Percentiles rank a stretch among this genome's conserved stretches.
Conservation (phyloP, 1,284 basidiomycete genomes). For the Boletus holoroseus region DNA sequence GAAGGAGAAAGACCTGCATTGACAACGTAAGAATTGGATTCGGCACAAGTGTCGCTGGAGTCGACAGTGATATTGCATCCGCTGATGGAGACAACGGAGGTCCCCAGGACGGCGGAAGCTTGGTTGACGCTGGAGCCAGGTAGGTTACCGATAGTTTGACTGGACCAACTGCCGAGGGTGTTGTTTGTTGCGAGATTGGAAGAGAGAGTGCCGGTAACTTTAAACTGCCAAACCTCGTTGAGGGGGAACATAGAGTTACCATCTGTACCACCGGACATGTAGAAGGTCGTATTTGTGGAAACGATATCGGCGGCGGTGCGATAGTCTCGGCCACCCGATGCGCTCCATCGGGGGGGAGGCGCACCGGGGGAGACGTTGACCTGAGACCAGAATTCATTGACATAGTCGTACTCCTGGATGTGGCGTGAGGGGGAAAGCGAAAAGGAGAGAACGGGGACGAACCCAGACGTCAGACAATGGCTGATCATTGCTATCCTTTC, state of each 20-base stretch:
- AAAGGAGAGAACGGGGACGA: conserved; percentile 18
- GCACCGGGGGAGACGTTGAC: conserved; percentile 47
- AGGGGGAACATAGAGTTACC: conserved; percentile 42
- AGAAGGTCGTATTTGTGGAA: conserved; percentile 59
- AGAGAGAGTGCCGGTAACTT: conserved; percentile 62
- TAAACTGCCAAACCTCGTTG: conserved; percentile 63
- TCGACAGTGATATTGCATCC: conserved; percentile 51
- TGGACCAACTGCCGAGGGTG: conserved; percentile 56
- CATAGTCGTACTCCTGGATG: conserved; percentile 66
- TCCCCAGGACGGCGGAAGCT: conserved; percentile 51
- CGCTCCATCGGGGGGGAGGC: conserved; percentile 60
- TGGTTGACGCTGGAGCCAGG: conserved; percentile 40
- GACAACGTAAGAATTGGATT: conserved; percentile 52
- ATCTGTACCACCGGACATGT: conserved; percentile 61
- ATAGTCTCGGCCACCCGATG: conserved; percentile 65
- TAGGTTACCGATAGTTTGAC: conserved; percentile 36
- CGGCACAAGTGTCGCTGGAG: conserved; percentile 47
- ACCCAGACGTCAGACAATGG: conserved; percentile 70
- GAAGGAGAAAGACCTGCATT: conserved; percentile 36
- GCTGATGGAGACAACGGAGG: conserved; percentile 50
- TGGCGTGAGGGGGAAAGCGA: conserved; percentile 14
- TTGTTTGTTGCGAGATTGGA: conserved; percentile 51
- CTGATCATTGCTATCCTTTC: conserved; percentile 46
- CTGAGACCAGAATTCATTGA: conserved; percentile 65
- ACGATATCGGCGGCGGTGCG: conserved; percentile 41